Base-by-base conservation (phyloP, 2,329 filamentous ascomycete species). In the Trichoderma endophyticum region DNA sequence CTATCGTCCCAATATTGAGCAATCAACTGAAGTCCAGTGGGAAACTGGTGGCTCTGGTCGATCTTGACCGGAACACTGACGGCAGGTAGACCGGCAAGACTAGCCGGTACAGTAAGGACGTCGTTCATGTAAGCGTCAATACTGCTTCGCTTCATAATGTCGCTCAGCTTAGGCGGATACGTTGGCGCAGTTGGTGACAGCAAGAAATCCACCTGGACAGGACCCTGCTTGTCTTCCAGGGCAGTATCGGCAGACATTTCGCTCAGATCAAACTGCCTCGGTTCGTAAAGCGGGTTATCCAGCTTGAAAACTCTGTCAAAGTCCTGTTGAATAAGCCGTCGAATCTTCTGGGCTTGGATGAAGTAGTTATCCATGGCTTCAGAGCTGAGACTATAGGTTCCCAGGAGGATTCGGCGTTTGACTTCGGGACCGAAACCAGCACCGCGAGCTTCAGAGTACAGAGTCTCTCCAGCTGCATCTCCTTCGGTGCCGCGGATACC, bases 331-430 rank as follows among this genome's bases (percentile, higher is more conserved):
- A 99, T 93, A 21, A 97, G 84, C 70, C 93, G 88, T 1, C 96
- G 91, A 51, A 98, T 89, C 75, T 91, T 92, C 82, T 99, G 96
- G 60, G 96, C 96, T 80, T 97, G 92, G 74, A 97, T 89, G 78
- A 99, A 99, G 82, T 98, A 98, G 80, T 98, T 99, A 80, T 97
- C 92, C 78, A 97, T 96, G 11, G 94, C 94, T 73, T 92, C 90
- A 0, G 95, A 95, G 81, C 93, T 97, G 67, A 99, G 86, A 54
- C 91, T 95, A 79, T 97, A 98, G 0, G 94, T 91, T 18, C 96
- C 96, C 0, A 99, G 88, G 9, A 99, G 83, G 72, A 99, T 97
- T 51, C 96, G 90, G 68, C 94, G 88, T 78, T 92, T 90, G 12
- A 98, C 95, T 81, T 99, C 96, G 7, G 88, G 84, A 7, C 96